Base-by-base conservation (phyloP, 1,284 basidiomycete species). In the Rhodotorula sp. region DNA sequence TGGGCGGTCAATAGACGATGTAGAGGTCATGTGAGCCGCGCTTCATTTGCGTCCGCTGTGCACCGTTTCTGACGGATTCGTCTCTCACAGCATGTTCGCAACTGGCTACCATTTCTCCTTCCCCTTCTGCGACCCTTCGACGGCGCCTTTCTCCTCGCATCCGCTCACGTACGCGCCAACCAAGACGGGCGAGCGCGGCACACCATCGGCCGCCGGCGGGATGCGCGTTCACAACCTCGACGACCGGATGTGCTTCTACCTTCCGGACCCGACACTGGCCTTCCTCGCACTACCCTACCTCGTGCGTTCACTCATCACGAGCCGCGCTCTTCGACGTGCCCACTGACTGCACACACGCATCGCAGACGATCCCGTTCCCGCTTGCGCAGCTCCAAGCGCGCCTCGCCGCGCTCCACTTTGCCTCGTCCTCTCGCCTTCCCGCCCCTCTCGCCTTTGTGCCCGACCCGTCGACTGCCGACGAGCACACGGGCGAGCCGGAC, bases 81-180 rank as follows among this genome's bases (percentile, higher is more conserved):
- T 21, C 17, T 23, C 53, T 44, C 27, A 27, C 46, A 74, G 68
- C 69, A 80, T 84, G 59, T 85, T 81, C 70, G 83, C 83, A 5
- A 85, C 84, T 0, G 84, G 84, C 16, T 85, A 84, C 72, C 78
- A 80, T 66, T 84, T 81, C 73, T 75, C 79, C 27, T 82, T 82
- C 69, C 83, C 83, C 0, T 84, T 84, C 73, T 79, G 78, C 59
- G 77, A 77, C 62, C 64, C 64, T 4, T 60, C 66, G 27, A 80
- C 82, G 52, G 66, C 27, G 17, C 83, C 83, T 0, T 84, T 82
- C 80, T 56, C 64, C 9, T 48, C 49, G 0, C 61, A 71, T 60
- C 77, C 78, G 1, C 68, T 79, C 50, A 76, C 73, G 14, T 62
- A 64, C 42, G 54, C 66, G 61, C 67, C 80, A 48, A 66, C 21